A percentile compares a stretch with the other conserved stretches of the same genome.
These are phyloP conservation scores for Cicer yamashitae DNA, from an alignment of 306 rosid species.

Conservation along the genomic window DNA sequence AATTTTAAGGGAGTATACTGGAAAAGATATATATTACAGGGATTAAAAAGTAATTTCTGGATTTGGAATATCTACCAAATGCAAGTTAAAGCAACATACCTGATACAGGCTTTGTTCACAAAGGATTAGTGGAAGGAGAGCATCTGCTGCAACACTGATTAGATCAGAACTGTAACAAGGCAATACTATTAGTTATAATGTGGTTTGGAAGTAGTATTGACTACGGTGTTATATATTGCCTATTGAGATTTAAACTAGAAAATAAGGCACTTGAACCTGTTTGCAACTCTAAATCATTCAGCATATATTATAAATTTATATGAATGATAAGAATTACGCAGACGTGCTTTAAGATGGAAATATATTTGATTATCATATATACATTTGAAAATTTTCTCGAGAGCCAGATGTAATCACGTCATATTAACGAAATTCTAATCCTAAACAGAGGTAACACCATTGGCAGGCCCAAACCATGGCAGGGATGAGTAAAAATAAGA, in stretches of 20 bases:
- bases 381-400: constrained; percentile 9
- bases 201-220: constrained; percentile 13
- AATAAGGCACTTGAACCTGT: constrained; percentile 21
- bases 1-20: too few species aligned
- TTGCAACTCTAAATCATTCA: constrained; percentile 20
- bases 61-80: constrained; percentile 17
- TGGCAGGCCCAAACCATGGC: constrained; percentile 7
- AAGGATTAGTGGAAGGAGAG: constrained; percentile 86
- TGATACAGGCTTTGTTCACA: constrained; percentile 89
- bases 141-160: constrained; percentile 93
- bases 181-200: constrained; percentile 21
- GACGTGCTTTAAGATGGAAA: constrained; percentile 3
- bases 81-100: constrained; percentile 52
- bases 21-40: neutral
- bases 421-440: constrained; percentile 18
- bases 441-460: constrained; percentile 16
- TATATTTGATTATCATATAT: constrained; percentile 22
- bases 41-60: constrained; percentile 6
- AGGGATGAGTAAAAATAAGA: constrained; percentile 24
- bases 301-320: constrained; percentile 2
- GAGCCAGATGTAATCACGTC: constrained; percentile 10
- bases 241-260: constrained; percentile 2
- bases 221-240: constrained; percentile 13
- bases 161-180: constrained; percentile 75
- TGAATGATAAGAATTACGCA: constrained; percentile 6